phyloP scores from a whole-genome alignment of 306 rosid genomes.

The Betula pendula region DNA sequence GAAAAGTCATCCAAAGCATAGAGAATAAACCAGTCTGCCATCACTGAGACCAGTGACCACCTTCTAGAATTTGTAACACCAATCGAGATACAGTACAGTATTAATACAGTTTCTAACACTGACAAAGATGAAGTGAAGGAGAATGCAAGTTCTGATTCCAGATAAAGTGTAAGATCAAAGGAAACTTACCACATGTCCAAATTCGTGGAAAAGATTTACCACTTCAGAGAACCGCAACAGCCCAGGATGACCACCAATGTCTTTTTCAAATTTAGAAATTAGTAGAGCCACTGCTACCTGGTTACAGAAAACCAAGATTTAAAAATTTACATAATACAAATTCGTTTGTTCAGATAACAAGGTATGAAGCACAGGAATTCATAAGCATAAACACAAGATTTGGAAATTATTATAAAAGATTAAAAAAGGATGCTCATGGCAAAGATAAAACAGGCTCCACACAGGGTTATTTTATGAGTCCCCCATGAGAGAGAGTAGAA shows the following conservation, averaged over 20 bases:
- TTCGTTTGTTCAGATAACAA: background rate
- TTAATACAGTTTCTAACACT: background rate
- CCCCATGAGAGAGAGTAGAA: background rate
- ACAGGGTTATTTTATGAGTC: background rate
- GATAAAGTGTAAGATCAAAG: constrained; percentile 33
- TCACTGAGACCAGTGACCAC: background rate
- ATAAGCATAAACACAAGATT: background rate
- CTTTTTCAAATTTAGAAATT: constrained; percentile 72
- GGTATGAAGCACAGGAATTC: background rate
- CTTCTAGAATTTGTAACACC: background rate
- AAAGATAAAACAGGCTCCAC: background rate
- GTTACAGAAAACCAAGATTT: constrained; percentile 20
- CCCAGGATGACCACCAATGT: constrained; percentile 52
- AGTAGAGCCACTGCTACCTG: constrained; percentile 84
- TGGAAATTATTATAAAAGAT: background rate
- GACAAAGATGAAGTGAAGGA: background rate
- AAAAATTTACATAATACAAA: background rate
- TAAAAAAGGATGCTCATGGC: background rate
- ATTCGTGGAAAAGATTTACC: constrained; percentile 87
- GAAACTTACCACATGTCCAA: constrained; percentile 94
- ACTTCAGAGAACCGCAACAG: constrained; percentile 89
- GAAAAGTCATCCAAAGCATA: background rate
- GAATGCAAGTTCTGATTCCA: constrained; percentile 17
- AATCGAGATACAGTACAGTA: background rate
- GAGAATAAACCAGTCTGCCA: background rate